Percentiles rank a stretch among this genome's conserved stretches.
Evolutionary conservation across 2,329 filamentous ascomycete genomes (phyloP).

Genomic region (Fusarium miscanthi): DNA sequence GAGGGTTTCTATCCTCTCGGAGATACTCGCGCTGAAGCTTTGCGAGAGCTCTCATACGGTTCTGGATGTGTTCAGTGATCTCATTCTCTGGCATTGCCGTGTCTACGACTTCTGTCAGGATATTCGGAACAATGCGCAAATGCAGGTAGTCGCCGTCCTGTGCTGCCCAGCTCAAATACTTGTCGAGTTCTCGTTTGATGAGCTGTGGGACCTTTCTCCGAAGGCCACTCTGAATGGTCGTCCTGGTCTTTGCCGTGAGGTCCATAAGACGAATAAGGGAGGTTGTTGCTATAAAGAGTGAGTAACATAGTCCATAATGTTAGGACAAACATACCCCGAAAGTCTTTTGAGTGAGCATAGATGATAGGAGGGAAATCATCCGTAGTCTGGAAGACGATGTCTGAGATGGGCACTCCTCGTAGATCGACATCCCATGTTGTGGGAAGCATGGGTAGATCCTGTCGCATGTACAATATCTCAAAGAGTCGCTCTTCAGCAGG

Average conservation of each 20-base stretch:
- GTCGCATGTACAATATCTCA: slow-evolving; percentile 55
- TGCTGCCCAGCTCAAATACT: slow-evolving; percentile 56
- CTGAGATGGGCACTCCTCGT: slow-evolving; percentile 54
- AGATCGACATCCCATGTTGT: slow-evolving; percentile 55
- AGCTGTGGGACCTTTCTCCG: slow-evolving; percentile 46
- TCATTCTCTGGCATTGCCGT: slow-evolving; percentile 42
- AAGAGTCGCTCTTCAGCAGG: slow-evolving; percentile 60
- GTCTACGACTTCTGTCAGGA: slow-evolving; percentile 53
- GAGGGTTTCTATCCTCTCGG: slow-evolving; percentile 40
- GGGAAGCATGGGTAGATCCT: slow-evolving; percentile 55
- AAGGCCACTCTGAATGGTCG: slow-evolving; percentile 51
- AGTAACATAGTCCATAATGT: slow-evolving; percentile 2
- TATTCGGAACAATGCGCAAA: slow-evolving; percentile 53
- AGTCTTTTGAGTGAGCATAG: slow-evolving; percentile 53
- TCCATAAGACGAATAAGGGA: slow-evolving; percentile 55
- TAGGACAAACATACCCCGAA: slow-evolving; percentile 47
- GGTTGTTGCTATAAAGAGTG: slow-evolving; percentile 50
- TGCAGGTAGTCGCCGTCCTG: slow-evolving; percentile 53
- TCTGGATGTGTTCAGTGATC: slow-evolving; percentile 51
- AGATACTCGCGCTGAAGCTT: slow-evolving; percentile 53
- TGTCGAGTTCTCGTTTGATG: slow-evolving; percentile 51
- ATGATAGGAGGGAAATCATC: slow-evolving; percentile 51
- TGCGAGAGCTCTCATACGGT: slow-evolving; percentile 51
- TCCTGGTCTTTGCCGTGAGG: slow-evolving; percentile 51
- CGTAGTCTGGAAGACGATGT: slow-evolving; percentile 50